These are phyloP conservation scores for Annulohypoxylon stygium DNA, from an alignment of 495 filamentous ascomycete genomes.

Conservation along the genomic window DNA sequence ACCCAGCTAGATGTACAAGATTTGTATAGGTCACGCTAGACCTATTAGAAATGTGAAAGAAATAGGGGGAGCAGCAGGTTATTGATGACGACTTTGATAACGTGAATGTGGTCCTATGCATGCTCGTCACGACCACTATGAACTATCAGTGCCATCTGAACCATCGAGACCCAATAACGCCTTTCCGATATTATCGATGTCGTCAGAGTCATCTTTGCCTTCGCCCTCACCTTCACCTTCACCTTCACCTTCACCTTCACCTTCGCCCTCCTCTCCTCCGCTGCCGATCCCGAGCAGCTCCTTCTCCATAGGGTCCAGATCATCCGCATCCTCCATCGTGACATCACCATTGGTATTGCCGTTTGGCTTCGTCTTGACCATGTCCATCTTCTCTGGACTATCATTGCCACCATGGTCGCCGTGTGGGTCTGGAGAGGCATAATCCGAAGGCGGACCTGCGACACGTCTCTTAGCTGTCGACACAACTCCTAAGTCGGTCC, in stretches of 20 bases:
- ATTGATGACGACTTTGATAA: background rate
- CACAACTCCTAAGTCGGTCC: conserved; percentile 60
- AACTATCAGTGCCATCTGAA: conserved; percentile 52
- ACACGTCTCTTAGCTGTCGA: conserved; percentile 55
- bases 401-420: conserved; percentile 29
- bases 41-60: conserved; percentile 18
- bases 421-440: conserved; percentile 44
- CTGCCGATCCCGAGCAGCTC: conserved; percentile 62
- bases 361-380: conserved; percentile 51
- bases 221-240: conserved; percentile 55
- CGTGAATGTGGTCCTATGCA: background rate
- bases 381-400: conserved; percentile 49
- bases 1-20: conserved; percentile 27
- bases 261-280: conserved; percentile 52
- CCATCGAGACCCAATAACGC: conserved; percentile 62
- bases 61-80: background rate
- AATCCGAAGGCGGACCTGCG: conserved; percentile 35
- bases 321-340: conserved; percentile 61
- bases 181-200: conserved; percentile 68
- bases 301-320: conserved; percentile 66
- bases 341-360: conserved; percentile 52
- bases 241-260: conserved; percentile 49
- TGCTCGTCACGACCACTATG: conserved; percentile 16
- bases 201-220: conserved; percentile 58
- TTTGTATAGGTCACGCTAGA: background rate